These are phyloP conservation scores for Scortechinia acanthostroma DNA, from an alignment of 2,329 filamentous ascomycete species.

Conservation along the genomic window DNA sequence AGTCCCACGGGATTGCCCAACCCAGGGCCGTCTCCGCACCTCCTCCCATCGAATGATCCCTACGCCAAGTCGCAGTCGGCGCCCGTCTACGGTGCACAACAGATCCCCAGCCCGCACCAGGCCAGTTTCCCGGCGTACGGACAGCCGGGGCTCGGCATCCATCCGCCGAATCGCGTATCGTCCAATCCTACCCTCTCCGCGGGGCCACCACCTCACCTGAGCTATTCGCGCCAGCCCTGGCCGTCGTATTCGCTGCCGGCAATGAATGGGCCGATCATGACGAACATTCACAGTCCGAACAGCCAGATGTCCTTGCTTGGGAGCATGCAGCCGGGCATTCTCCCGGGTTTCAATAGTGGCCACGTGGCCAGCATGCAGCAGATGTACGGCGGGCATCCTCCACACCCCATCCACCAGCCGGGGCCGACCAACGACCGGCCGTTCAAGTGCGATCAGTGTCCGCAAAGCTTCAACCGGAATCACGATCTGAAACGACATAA, in stretches of 20 bases:
- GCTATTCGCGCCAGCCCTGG: background rate
- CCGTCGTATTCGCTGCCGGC: slow-evolving; percentile 24
- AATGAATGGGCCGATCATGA: slow-evolving; percentile 65
- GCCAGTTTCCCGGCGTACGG: background rate
- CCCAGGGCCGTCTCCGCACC: background rate
- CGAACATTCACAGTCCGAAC: slow-evolving; percentile 70
- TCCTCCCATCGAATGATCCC: background rate
- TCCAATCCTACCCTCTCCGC: no score
- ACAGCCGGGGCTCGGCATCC: background rate
- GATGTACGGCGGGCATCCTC: slow-evolving; percentile 38
- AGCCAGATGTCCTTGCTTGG: slow-evolving; percentile 68
- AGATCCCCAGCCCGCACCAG: background rate
- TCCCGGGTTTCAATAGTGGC: slow-evolving; percentile 39
- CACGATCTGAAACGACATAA: slow-evolving; percentile 95
- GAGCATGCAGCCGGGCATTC: slow-evolving; percentile 38
- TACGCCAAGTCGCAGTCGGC: no score
- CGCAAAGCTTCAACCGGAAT: slow-evolving; percentile 90
- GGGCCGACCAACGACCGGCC: slow-evolving; percentile 69
- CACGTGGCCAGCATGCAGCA: slow-evolving; percentile 51
- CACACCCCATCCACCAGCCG: slow-evolving; percentile 28
- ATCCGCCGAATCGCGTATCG: background rate
- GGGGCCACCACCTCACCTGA: background rate
- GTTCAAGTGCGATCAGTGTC: slow-evolving; percentile 88
- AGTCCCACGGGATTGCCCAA: no score
- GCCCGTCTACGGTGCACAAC: background rate